These are phyloP conservation scores for Pelagophyceae sp. DNA, from an alignment of 352 stramenopile genomes.

Conservation along the genomic window DNA sequence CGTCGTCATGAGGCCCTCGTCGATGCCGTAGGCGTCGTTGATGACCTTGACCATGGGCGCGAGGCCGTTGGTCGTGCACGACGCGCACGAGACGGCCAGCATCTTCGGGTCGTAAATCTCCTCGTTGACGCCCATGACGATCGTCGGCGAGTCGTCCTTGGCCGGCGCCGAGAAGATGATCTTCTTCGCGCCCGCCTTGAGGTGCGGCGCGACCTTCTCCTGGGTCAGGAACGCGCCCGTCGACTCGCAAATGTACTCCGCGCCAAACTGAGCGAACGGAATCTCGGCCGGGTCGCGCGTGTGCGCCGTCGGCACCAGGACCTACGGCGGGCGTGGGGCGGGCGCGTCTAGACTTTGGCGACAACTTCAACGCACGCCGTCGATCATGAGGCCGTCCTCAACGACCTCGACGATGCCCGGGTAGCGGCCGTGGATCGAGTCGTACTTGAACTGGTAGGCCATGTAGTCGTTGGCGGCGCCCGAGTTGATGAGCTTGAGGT, in stretches of 20 bases:
- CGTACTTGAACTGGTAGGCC: constrained; percentile 78
- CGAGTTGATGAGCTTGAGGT: constrained; percentile 39
- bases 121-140: constrained; percentile 97
- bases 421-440: constrained; percentile 83
- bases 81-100: constrained; percentile 94
- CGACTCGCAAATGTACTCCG: constrained; percentile 88
- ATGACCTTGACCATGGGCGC: constrained; percentile 95
- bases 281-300: constrained; percentile 58
- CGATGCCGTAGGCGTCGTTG: constrained; percentile 95
- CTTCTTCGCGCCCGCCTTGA: constrained; percentile 85
- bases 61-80: constrained; percentile 98
- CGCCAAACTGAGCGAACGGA: constrained; percentile 61
- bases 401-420: constrained; percentile 68
- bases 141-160: constrained; percentile 92
- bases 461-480: constrained; percentile 69
- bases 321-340: neutral
- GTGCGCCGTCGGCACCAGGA: constrained; percentile 35
- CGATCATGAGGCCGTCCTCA: constrained; percentile 69
- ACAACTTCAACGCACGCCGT: constrained; percentile 32
- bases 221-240: constrained; percentile 86
- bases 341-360: neutral
- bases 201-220: constrained; percentile 80
- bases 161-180: constrained; percentile 94
- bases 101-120: constrained; percentile 83
- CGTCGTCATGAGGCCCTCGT: constrained; percentile 97